These are phyloP conservation scores for Citrus reticulata DNA, from an alignment of 345 rosid genomes.

Conservation along the genomic window DNA sequence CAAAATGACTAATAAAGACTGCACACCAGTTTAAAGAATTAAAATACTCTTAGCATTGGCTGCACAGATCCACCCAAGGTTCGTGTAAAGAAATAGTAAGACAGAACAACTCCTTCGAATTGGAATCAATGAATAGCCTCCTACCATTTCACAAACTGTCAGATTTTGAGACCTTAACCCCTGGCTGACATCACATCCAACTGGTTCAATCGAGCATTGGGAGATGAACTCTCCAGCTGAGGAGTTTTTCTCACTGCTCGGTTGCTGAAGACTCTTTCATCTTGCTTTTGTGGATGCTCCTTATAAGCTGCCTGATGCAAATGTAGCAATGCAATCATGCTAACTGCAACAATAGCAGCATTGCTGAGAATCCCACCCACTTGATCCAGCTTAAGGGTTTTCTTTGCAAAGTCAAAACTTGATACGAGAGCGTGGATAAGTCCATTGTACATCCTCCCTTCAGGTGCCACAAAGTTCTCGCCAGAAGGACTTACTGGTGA, in stretches of 20 bases:
- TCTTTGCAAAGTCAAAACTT: constrained; percentile 57
- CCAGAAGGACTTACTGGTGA: constrained; percentile 36
- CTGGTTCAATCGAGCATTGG: constrained; percentile 32
- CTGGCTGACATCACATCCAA: constrained; percentile 78
- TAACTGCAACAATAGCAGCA: constrained; percentile 72
- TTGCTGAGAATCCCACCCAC: constrained; percentile 70
- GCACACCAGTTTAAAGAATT: neutral
- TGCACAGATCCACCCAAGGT: neutral
- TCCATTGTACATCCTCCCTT: constrained; percentile 31
- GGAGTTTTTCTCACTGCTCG: constrained; percentile 30
- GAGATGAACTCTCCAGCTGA: constrained; percentile 33
- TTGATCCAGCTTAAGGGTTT: constrained; percentile 49
- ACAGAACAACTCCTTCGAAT: neutral
- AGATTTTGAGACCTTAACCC: constrained; percentile 40
- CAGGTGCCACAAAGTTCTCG: constrained; percentile 21
- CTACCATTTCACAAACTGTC: neutral
- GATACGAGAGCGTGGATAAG: constrained; percentile 46
- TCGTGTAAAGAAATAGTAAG: neutral
- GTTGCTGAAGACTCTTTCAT: constrained; percentile 27
- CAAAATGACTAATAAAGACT: neutral
- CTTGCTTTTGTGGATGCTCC: constrained; percentile 38
- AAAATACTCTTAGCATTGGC: neutral
- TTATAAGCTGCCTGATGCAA: constrained; percentile 48
- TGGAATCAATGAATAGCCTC: neutral
- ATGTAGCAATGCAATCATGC: constrained; percentile 76